A percentile compares a stretch with the other conserved stretches of the same genome.
phyloP scores from a whole-genome alignment of 257 asterid species.

The Fraxinus excelsior region DNA sequence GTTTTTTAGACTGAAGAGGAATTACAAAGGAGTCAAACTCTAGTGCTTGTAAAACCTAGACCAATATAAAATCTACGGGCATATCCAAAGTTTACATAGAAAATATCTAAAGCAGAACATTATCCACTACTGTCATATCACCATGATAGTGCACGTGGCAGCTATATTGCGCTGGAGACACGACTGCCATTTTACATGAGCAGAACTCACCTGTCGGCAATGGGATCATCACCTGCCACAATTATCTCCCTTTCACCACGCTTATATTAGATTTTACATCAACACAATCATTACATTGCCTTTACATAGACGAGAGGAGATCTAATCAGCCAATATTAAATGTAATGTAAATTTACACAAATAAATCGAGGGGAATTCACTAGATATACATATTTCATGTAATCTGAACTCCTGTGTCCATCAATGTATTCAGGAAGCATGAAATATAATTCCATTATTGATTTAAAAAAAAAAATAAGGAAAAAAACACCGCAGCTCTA shows the following conservation, averaged over 20 bases:
- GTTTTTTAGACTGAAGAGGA: not conserved
- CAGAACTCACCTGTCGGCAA: not conserved
- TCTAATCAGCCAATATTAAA: not conserved
- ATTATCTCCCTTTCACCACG: not conserved
- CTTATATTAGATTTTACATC: not conserved
- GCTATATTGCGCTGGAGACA: not conserved
- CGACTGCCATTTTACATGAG: not conserved
- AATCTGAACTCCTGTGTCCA: not conserved
- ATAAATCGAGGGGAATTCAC: constrained; percentile 8
- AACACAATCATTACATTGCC: not conserved
- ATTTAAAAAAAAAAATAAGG: not conserved
- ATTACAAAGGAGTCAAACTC: not conserved
- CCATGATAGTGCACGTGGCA: not conserved
- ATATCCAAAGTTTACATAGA: not conserved
- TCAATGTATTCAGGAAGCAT: constrained; percentile 2
- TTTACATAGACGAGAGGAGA: not conserved
- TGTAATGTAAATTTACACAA: not conserved
- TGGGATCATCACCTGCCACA: not conserved
- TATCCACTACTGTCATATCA: not conserved
- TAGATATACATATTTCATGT: constrained; percentile 10
- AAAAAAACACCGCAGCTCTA: not conserved
- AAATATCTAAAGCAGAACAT: not conserved
- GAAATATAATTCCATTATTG: not conserved
- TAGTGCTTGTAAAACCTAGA: not conserved
- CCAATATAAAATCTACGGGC: not conserved